Base-by-base conservation (phyloP, 805 yeast species). In the Pichia paraexigua region DNA sequence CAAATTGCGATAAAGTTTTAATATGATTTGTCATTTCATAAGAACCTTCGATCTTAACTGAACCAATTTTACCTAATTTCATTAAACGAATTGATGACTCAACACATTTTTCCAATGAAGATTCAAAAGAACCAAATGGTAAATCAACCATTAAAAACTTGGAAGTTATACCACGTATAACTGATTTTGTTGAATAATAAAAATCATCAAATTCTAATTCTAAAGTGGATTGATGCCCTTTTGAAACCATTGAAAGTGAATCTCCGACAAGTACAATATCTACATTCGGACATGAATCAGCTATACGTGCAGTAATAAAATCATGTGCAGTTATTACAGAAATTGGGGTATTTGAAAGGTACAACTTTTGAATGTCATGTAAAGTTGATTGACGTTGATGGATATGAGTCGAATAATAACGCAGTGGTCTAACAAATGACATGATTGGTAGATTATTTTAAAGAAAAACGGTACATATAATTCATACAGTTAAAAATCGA, bases 211-310 rank as follows among this genome's bases (percentile, higher is more conserved):
- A 77, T 2, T 83, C 75, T 27, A 94, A 68, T 60, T 86, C 86
- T 53, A 84, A 81, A 0, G 98, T 85, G 42, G 85, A 82, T 2
- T 73, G 74, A 62, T 85, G 83, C 0, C 99, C 99, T 56, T 88
- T 73, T 0, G 95, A 77, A 1, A 87, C 91, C 97, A 90, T 92
- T 0, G 97, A 89, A 25, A 94, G 69, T 0, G 97, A 91, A 66
- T 92, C 99, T 3, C 99, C 99, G 5, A 92, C 83, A 2, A 92
- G 73, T 8, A 83, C 73, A 52, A 83, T 74, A 59, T 92, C 97
- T 2, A 81, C 74, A 0, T 77, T 75, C 0, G 91, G 79, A 18
- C 73, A 65, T 24, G 84, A 82, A 28, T 69, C 71, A 0, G 90
- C 95, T 59, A 85, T 71, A 30, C 73, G 71, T 0, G 82, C 94